Conservation (phyloP, 257 asterid species). For the Forsythia suspensa region DNA sequence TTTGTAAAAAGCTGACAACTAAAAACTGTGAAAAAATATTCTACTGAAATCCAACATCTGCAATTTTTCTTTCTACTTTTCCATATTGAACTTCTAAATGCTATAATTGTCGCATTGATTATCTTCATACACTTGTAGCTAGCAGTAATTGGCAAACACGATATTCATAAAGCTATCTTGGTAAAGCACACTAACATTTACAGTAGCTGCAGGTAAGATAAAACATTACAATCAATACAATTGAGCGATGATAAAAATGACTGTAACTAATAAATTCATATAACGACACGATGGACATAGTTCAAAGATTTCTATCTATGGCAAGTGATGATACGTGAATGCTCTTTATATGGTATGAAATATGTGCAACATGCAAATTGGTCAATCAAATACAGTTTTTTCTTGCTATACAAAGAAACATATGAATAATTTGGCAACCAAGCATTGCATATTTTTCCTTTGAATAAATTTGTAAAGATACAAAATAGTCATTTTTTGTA, state of each 20-base stretch:
- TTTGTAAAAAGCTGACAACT: not conserved
- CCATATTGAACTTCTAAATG: not conserved
- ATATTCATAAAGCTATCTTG: not conserved
- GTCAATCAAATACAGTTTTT: not conserved
- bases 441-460: not conserved
- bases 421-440: not conserved
- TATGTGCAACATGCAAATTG: not conserved
- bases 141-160: not conserved
- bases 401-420: not conserved
- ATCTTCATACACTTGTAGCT: not conserved
- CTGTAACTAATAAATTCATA: no score
- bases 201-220: no score
- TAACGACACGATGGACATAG: no score
- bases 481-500: no score
- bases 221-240: no score
- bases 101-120: not conserved
- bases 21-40: no score
- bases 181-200: not conserved
- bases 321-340: not conserved
- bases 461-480: not conserved
- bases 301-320: not conserved
- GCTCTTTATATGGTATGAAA: not conserved
- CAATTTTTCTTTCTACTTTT: not conserved
- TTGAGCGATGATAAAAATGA: no score
- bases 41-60: not conserved